phyloP scores from a whole-genome alignment of 768 basidiomycete genomes.

The Panus rudis region DNA sequence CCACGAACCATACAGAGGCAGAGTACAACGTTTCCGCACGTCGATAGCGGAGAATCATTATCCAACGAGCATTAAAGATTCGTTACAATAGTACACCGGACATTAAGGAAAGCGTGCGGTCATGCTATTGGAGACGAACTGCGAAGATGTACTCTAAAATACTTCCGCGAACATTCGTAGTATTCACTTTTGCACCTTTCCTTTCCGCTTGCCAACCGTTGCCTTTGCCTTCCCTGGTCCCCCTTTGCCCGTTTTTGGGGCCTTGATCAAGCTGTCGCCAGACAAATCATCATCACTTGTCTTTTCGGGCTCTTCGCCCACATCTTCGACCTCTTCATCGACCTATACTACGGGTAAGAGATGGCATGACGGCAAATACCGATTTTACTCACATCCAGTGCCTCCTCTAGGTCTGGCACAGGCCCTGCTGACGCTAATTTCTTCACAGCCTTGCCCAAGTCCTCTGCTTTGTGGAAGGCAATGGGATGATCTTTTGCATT shows the following conservation, averaged over 20 bases:
- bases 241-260: constrained; percentile 36
- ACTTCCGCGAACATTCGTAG: too few species aligned
- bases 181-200: constrained; percentile 25
- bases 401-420: constrained; percentile 89
- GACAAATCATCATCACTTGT: constrained; percentile 38
- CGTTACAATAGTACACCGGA: too few species aligned
- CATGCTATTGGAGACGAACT: too few species aligned
- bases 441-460: constrained; percentile 74
- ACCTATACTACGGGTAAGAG: constrained; percentile 9
- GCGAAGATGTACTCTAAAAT: too few species aligned
- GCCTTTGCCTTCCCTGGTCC: constrained; percentile 18
- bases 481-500: constrained; percentile 88
- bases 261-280: constrained; percentile 56
- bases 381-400: constrained; percentile 56
- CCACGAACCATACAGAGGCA: too few species aligned
- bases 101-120: too few species aligned
- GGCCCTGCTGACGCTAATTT: constrained; percentile 64
- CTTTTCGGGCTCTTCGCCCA: constrained; percentile 24
- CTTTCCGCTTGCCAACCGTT: constrained; percentile 25
- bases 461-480: constrained; percentile 85
- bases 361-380: constrained; percentile 10
- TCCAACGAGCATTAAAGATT: too few species aligned
- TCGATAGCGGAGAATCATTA: too few species aligned
- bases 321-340: constrained; percentile 40
- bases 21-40: too few species aligned